phyloP scores from a whole-genome alignment of 2,329 filamentous ascomycete species.

The Aspergillus novofumigatus region DNA sequence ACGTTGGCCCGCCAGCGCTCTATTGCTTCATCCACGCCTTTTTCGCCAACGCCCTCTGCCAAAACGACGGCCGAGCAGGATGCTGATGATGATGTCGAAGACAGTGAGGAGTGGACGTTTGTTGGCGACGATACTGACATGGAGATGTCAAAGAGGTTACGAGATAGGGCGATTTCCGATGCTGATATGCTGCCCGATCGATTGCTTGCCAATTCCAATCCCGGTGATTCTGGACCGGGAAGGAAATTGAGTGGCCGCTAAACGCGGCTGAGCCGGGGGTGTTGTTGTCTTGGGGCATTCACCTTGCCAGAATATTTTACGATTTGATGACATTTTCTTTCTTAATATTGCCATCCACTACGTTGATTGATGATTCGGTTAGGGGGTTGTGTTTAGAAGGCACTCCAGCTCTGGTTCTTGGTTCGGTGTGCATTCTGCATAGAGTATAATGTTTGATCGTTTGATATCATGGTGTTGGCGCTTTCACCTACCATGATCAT shows the following conservation, averaged over 20 bases:
- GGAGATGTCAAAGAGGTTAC: conserved; percentile 35
- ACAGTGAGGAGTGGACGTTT: conserved; percentile 87
- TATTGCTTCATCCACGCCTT: conserved; percentile 32
- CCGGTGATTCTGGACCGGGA: not conserved
- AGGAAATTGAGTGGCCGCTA: not conserved
- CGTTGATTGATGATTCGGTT: not conserved
- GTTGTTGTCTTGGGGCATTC: not conserved
- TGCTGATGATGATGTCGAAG: conserved; percentile 53
- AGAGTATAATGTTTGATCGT: not conserved
- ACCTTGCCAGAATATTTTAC: not conserved
- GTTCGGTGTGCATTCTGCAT: not conserved
- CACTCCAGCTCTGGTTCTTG: not conserved
- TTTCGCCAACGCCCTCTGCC: conserved; percentile 31
- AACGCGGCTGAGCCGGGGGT: not conserved
- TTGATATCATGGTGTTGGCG: not conserved
- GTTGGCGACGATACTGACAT: conserved; percentile 61
- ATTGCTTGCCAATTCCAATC: conserved; percentile 1
- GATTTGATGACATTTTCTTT: not conserved
- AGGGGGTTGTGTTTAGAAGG: not conserved
- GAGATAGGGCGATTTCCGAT: conserved; percentile 27
- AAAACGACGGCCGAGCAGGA: conserved; percentile 34
- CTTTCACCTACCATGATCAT: not conserved
- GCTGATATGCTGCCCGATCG: conserved; percentile 19
- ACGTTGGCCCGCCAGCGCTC: conserved; percentile 67
- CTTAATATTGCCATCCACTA: not conserved